Evolutionary conservation across 495 filamentous ascomycete species (phyloP), one percentile per base, ranked within the genome.

Genomic region (Aspergillus homomorphus): DNA sequence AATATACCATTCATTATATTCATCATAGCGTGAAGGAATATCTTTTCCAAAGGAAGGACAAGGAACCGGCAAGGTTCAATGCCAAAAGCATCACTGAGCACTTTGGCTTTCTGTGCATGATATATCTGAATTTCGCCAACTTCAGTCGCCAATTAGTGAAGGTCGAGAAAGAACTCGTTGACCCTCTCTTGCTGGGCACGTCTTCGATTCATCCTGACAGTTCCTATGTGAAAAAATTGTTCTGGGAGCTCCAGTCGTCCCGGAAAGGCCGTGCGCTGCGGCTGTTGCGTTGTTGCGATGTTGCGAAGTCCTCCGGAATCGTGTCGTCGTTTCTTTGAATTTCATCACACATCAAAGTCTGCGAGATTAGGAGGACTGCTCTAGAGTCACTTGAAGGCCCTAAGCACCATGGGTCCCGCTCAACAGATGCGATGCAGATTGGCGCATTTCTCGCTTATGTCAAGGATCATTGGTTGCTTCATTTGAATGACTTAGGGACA

Each of bases 101-200:
- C 16, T n/a, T 64, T 33, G 69, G 73, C 20, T 60, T 66, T 12
- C 45, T 69, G 30, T 76, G 73, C 51, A 54, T 74, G 38, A 73
- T 70, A 0, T 77, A 75, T 53, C 66, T 77, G 18, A 59, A 68
- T 48, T 73, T 73, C 54, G 62, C 54, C 48, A 63, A 73, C 56
- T 75, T 75, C 54, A 66, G 68, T 24, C 52, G 55, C 28, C 46
- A 68, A 46, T 10, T 66, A 59, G 41, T 50, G 5, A 60, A 53
- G 44, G 21, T 45, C 20, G 9, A 44, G 26, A 16, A 45, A 55
- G 28, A 41, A 12, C 48, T 42, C 46, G 44, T n/a, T n/a, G 44
- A 28, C 9, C 26, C 26, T 28, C 26, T 28, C 26, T 28, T 28
- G 4, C 3, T 28, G 3, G 26, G 26, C 9, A 9, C 26, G 26